Conservation (phyloP, 1,139 yeast genomes). For the Hyphopichia pseudoburtonii region DNA sequence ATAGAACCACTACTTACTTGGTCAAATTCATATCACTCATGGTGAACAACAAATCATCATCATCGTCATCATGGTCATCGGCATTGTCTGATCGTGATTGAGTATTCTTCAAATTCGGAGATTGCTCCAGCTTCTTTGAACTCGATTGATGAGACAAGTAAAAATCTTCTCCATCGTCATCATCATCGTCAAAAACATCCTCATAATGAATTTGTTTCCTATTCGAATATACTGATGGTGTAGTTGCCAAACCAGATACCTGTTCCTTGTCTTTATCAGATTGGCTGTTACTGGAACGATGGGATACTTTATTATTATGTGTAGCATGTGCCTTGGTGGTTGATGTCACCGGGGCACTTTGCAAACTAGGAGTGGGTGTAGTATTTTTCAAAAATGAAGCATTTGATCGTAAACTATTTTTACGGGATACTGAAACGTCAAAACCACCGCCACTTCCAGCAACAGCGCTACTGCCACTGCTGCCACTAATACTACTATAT, state of each 20-base stretch:
- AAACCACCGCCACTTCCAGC: constrained; percentile 20
- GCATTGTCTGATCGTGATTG: not conserved
- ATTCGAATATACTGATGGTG: constrained; percentile 35
- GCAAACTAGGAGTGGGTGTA: constrained; percentile 12
- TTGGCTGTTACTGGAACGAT: not conserved
- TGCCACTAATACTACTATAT: constrained; percentile 4
- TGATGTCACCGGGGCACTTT: constrained; percentile 21
- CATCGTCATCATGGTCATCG: constrained; percentile 53
- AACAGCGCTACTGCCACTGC: not conserved
- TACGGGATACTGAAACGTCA: not conserved
- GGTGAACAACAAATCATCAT: constrained; percentile 79
- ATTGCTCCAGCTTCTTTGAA: constrained; percentile 1
- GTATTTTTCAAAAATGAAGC: constrained; percentile 18
- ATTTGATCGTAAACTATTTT: constrained; percentile 10
- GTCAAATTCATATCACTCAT: constrained; percentile 84
- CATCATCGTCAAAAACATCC: constrained; percentile 55
- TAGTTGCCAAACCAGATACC: constrained; percentile 36
- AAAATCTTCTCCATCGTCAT: constrained; percentile 38
- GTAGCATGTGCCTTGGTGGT: constrained; percentile 24
- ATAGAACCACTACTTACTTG: constrained; percentile 16
- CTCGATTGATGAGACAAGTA: constrained; percentile 9
- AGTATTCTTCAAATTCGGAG: constrained; percentile 1
- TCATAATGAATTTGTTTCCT: constrained; percentile 40
- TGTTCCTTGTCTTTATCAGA: constrained; percentile 6
- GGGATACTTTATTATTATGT: constrained; percentile 8